Evolutionary conservation across 257 asterid species (phyloP).

Genomic region (Solanum clarkiae): DNA sequence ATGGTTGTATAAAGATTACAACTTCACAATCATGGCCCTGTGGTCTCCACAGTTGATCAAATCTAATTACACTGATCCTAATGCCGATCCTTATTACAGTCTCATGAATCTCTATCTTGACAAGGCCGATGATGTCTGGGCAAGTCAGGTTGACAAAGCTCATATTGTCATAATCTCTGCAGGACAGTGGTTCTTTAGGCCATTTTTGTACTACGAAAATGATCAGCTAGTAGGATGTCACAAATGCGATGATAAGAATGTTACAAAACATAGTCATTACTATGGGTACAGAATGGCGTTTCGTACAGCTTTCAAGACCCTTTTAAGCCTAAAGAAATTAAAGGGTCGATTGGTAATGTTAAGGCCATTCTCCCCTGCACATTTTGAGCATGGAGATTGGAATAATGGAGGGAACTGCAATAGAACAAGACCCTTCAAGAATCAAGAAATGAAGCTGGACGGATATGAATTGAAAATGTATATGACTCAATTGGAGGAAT

Average conservation of each 20-base stretch:
- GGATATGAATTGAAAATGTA: conserved; percentile 29
- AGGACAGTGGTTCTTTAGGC: conserved; percentile 30
- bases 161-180: conserved; percentile 7
- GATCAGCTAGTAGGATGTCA: conserved; percentile 30
- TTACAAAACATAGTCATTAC: conserved; percentile 13
- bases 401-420: conserved; percentile 44
- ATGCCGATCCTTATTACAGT: neutral
- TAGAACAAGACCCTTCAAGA: conserved; percentile 28
- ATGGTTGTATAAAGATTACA: conserved; percentile 5
- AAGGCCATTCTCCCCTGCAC: conserved; percentile 52
- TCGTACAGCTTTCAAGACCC: conserved; percentile 23
- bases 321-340: neutral
- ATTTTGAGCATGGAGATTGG: conserved; percentile 48
- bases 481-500: conserved; percentile 37
- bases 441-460: conserved; percentile 29
- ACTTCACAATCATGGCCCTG: conserved; percentile 4
- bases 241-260: conserved; percentile 26
- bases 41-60: conserved; percentile 13
- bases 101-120: conserved; percentile 5
- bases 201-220: conserved; percentile 17
- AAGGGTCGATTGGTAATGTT: conserved; percentile 16
- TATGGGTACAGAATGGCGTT: conserved; percentile 38
- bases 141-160: neutral
- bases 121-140: conserved; percentile 6
- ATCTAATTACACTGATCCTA: neutral